Percentiles rank a stretch among this genome's conserved stretches.
phyloP scores from a whole-genome alignment of 495 filamentous ascomycete species.

The Parachaetomium inaequale region DNA sequence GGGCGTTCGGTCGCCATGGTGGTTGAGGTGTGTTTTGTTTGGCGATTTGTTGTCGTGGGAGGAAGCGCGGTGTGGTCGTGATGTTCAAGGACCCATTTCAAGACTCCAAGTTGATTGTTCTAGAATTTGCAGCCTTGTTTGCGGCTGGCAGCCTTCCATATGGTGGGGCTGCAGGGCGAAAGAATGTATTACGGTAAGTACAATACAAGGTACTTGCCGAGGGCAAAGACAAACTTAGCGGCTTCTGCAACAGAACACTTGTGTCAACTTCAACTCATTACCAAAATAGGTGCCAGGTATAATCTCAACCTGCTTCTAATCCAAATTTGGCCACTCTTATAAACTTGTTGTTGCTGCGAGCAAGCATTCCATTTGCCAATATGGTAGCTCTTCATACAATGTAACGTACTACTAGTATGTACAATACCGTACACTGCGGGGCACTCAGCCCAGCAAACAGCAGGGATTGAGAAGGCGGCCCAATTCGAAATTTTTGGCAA shows the following conservation, averaged over 20 bases:
- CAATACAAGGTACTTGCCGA: neutral
- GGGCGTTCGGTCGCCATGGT: slow-evolving; percentile 49
- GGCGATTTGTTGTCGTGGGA: neutral
- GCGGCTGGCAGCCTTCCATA: slow-evolving; percentile 16
- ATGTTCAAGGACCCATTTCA: neutral
- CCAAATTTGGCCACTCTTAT: too few species aligned
- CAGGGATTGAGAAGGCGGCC: neutral
- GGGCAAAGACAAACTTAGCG: neutral
- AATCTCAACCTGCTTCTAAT: too few species aligned
- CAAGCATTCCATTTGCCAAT: too few species aligned
- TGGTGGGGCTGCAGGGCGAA: neutral
- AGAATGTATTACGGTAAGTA: neutral
- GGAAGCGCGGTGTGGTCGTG: neutral
- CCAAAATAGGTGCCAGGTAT: too few species aligned
- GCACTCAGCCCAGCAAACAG: neutral
- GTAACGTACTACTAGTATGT: too few species aligned
- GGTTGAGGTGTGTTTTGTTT: neutral
- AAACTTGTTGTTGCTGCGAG: too few species aligned
- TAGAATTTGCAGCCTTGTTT: slow-evolving; percentile 21
- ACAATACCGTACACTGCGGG: too few species aligned
- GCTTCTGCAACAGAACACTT: too few species aligned
- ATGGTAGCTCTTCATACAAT: too few species aligned
- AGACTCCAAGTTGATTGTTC: too few species aligned
- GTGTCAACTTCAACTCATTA: too few species aligned
- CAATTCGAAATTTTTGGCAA: slow-evolving; percentile 25